phyloP scores from a whole-genome alignment of 2,329 filamentous ascomycete species.

The Pseudocercospora crystallina region DNA sequence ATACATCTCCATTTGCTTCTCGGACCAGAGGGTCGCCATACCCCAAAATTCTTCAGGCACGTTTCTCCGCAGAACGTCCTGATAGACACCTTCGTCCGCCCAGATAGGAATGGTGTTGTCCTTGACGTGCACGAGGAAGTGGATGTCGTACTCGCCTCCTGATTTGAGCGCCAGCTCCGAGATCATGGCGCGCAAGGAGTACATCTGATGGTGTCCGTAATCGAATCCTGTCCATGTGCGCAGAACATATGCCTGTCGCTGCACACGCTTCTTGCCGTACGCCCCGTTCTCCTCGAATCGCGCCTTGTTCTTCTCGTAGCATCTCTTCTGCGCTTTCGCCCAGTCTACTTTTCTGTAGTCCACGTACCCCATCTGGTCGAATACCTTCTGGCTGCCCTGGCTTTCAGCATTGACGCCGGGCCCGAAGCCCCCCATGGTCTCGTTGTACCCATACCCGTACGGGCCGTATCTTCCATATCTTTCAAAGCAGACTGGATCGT shows the following conservation, averaged over 20 bases:
- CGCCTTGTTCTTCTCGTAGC: conserved; percentile 50
- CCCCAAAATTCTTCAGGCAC: conserved; percentile 84
- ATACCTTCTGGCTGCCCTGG: conserved; percentile 50
- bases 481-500: conserved; percentile 52
- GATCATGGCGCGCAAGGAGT: conserved; percentile 80
- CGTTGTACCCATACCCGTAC: conserved; percentile 52
- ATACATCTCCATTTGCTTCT: conserved; percentile 85
- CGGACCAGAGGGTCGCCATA: conserved; percentile 89
- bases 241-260: conserved; percentile 78
- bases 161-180: conserved; percentile 77
- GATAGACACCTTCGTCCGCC: conserved; percentile 70
- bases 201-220: conserved; percentile 76
- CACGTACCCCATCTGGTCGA: conserved; percentile 43
- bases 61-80: conserved; percentile 64
- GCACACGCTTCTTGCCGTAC: conserved; percentile 39
- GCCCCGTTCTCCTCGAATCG: conserved; percentile 41
- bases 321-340: conserved; percentile 49
- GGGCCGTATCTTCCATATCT: conserved; percentile 51
- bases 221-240: conserved; percentile 80
- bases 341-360: conserved; percentile 52
- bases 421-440: conserved; percentile 50
- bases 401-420: conserved; percentile 40
- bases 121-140: conserved; percentile 82
- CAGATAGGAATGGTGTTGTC: conserved; percentile 74
- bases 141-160: conserved; percentile 82